Evolutionary conservation across 345 rosid species (phyloP).

Genomic region (Angophora floribunda): DNA sequence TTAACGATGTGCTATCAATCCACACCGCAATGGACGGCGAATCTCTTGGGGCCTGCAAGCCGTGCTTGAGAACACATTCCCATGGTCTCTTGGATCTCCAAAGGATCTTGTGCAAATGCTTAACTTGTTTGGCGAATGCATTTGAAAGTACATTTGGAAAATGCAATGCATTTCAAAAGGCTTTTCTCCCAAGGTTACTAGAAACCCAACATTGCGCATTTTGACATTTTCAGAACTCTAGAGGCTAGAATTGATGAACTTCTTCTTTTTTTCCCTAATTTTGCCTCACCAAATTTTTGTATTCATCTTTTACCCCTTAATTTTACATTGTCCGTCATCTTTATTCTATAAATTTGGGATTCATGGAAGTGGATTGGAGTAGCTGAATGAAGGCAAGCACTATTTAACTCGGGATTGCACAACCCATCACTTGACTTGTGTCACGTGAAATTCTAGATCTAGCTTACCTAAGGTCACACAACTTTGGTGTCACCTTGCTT

Average conservation of each 20-base stretch:
- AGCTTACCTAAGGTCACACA: not conserved
- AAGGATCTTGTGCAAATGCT: too few relatives aligned
- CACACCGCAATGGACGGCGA: not conserved
- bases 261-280: not conserved
- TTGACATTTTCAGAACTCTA: too few relatives aligned
- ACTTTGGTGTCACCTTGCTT: not conserved
- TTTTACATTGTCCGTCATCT: not conserved
- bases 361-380: not conserved
- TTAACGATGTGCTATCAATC: not conserved
- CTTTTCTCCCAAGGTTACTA: accelerated
- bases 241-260: not conserved
- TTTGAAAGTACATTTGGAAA: not conserved
- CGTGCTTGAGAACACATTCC: not conserved
- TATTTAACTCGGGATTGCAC: accelerated
- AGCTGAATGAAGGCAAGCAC: accelerated
- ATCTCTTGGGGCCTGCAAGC: not conserved
- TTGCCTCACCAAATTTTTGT: not conserved
- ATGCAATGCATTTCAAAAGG: not conserved
- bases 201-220: not conserved
- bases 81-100: not conserved
- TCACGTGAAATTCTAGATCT: not conserved
- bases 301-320: not conserved
- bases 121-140: not conserved
- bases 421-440: not conserved
- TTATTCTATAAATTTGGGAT: not conserved